Percentiles rank a stretch among this genome's conserved stretches.
phyloP scores from a whole-genome alignment of 202 grass and related monocot genomes.

The Cymbopogon flexuosus region DNA sequence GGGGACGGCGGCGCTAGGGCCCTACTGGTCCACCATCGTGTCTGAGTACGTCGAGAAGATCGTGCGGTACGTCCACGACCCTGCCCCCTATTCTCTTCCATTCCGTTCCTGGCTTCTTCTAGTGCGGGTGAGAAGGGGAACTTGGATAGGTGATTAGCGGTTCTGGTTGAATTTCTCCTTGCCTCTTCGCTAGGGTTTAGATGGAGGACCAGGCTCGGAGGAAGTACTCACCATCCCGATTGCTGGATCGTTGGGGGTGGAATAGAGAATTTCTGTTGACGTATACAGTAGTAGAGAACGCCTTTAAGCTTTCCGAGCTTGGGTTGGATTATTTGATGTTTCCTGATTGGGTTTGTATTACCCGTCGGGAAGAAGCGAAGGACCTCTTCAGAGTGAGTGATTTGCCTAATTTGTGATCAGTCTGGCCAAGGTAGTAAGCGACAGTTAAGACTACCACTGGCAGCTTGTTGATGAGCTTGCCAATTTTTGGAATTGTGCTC shows the following conservation, averaged over 20 bases:
- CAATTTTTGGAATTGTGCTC: background rate
- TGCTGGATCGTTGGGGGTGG: background rate
- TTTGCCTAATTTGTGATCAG: background rate
- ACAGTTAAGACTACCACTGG: background rate
- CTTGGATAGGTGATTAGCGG: background rate
- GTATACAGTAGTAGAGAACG: too few relatives aligned
- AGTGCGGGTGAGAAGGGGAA: background rate
- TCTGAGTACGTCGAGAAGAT: constrained; percentile 92
- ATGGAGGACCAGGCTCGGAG: background rate
- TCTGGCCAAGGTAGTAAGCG: background rate
- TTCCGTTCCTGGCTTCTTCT: background rate
- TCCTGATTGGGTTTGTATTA: background rate
- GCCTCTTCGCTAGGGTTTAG: constrained; percentile 26
- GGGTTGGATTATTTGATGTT: background rate
- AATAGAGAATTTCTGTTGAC: too few relatives aligned
- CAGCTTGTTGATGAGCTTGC: background rate
- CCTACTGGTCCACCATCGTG: constrained; percentile 59
- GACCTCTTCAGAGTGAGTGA: background rate
- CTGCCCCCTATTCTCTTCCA: background rate
- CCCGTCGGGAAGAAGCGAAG: background rate
- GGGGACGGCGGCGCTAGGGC: constrained; percentile 58
- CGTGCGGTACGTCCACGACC: constrained; percentile 48
- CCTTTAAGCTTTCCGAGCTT: background rate
- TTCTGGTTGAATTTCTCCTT: background rate
- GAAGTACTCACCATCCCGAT: background rate